Base-by-base conservation (phyloP, 768 basidiomycete species). In the Roridomyces roridus region DNA sequence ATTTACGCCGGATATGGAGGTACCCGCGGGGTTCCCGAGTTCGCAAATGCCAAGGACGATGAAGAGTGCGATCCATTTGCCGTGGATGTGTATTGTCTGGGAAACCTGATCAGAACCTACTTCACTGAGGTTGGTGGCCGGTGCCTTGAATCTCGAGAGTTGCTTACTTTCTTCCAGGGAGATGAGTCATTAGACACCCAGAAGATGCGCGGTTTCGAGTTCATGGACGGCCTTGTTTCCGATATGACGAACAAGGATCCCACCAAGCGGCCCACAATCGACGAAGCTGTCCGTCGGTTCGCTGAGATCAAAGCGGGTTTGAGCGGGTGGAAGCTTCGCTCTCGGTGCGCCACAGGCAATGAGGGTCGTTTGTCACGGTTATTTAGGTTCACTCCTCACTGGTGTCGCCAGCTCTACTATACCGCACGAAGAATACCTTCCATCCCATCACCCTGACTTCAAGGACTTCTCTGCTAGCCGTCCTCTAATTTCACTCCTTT, bases 221-320 rank as follows among this genome's bases (percentile, higher is more conserved):
- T 79, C 40, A 62, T 79, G 64, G 29, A 53, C 26, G 63, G 65
- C 4, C 62, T 78, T 2, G 50, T 77, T 17, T 51, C 59, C 0
- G 69, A 68, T 15, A 77, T 81, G 80, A 59, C 68, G 1, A 71
- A 74, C 8, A 51, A 65, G 2, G 73, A 78, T 37, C 77, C 77
- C 0, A 20, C 57, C 0, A 67, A 70, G 44, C 68, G 77, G 17
- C 77, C 77, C 0, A 72, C 59, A 0, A 77, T 76, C 55, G 68
- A 75, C 17, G 65, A 72, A 24, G 74, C 72, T 6, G 68, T 77
- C 0, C 8, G 42, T 1, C 67, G 68, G 1, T 73, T 77, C 69
- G 21, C 25, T 4, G 10, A 39, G 10, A 23, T 31, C 14, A 37
- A 25, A 18, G 34, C 18, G 31, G 42, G 24, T 5, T 7, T 52